Base-by-base conservation (phyloP, 2,329 filamentous ascomycete genomes). In the Albifimbria verrucaria region DNA sequence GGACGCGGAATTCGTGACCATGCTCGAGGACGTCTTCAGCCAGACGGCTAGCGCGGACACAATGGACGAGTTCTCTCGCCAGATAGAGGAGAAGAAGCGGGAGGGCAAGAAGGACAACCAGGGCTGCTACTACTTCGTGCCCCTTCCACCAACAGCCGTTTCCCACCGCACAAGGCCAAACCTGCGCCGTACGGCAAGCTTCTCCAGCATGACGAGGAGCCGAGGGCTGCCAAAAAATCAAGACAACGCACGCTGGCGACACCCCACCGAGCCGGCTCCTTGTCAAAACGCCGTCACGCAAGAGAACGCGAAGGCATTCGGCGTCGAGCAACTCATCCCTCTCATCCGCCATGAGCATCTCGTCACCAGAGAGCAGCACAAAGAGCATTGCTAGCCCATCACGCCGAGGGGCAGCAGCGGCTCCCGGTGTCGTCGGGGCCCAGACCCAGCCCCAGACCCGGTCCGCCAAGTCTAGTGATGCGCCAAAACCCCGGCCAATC, bases 1-100 rank as follows among this genome's bases (percentile, higher is more conserved):
- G 39, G 75, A 85, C 58, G 67, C 74, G 17, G 69, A 70, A 32
- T 83, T 85, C 60, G 71, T 86, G 53, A 68, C 73, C 56, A 78
- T 86, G 73, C 69, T 86, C 45, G 79, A 83, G 65, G 76, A 80
- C 55, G 74, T 86, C 44, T 85, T 79, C 65, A 72, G 74, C 58
- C 80, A 84, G 62, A 80, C 76, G 18, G 82, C 82, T n/a, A 77
- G 79, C 57, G 62, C 68, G 36, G 75, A 77, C 36, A 79, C 81
- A 2, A 63, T 79, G 49, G 67, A 73, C 39, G 73, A 80, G 56
- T 86, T 86, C 62, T 70, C 69, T 48, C 70, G 68, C 39, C 73
- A 81, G 43, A 64, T 87, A 48, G 69, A 73, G 59, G 67, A 75
- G 53, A 81, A 78, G 69, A 86, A 86, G 66, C 76, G 72, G 55